A percentile compares a stretch with the other conserved stretches of the same genome.
Conservation (phyloP, 495 filamentous ascomycete genomes). For the Tuber calosporum region DNA sequence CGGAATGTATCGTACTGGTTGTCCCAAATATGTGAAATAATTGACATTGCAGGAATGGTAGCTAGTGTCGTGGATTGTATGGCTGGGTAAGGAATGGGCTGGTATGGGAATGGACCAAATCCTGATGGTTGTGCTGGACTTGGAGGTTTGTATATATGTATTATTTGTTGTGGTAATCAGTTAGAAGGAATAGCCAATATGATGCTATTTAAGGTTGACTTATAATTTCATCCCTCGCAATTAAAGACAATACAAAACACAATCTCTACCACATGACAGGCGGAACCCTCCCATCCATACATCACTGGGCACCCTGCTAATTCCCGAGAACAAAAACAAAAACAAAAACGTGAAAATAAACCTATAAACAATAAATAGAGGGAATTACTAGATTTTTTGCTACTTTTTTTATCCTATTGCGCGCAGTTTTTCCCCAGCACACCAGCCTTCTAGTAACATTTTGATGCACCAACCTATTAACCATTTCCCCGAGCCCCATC, state of each 20-base stretch:
- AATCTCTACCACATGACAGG: background rate
- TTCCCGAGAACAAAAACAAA: background rate
- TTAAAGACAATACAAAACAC: background rate
- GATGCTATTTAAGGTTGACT: too few species aligned
- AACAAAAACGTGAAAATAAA: background rate
- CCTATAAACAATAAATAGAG: slow-evolving; percentile 2
- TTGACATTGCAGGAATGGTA: too few species aligned
- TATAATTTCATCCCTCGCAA: too few species aligned
- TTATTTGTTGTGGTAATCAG: too few species aligned
- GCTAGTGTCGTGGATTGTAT: too few species aligned
- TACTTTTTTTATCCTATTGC: background rate
- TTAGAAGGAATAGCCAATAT: too few species aligned
- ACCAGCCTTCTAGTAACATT: background rate
- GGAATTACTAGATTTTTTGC: background rate
- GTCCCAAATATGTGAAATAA: too few species aligned
- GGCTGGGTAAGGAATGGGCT: too few species aligned
- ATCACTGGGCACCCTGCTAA: background rate
- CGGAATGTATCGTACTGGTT: too few species aligned
- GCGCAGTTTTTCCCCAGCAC: background rate
- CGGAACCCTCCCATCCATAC: background rate
- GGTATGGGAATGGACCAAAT: too few species aligned
- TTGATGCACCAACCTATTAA: background rate
- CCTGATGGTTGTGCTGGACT: too few species aligned
- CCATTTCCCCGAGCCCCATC: background rate
- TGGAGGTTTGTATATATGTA: too few species aligned